Conservation (phyloP, 139 green algal species). For the Coccomyxa sp. region DNA sequence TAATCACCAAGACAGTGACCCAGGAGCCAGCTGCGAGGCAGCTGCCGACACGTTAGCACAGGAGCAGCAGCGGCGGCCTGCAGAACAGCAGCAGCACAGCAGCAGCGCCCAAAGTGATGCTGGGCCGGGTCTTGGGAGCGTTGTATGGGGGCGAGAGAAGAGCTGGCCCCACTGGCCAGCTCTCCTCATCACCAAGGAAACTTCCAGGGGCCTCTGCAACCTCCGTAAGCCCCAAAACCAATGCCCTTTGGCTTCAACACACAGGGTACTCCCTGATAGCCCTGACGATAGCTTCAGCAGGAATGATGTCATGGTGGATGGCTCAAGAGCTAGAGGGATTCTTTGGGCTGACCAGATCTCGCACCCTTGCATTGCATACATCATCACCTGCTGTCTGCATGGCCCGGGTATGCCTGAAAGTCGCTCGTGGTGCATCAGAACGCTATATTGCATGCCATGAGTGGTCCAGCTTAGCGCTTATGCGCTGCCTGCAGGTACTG, state of each 20-base stretch:
- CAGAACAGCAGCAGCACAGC: no score
- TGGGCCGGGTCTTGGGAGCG: constrained; percentile 54
- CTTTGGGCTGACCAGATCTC: not conserved
- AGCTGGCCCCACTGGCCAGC: constrained; percentile 52
- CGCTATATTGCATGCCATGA: no score
- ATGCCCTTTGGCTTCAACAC: not conserved
- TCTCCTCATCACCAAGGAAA: constrained; percentile 50
- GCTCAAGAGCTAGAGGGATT: not conserved
- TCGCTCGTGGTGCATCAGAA: no score
- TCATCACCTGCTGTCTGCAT: no score
- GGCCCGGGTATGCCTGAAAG: no score
- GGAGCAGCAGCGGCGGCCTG: no score
- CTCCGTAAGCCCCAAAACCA: not conserved
- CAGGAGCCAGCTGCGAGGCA: no score
- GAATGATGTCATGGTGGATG: not conserved
- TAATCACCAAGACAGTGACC: no score
- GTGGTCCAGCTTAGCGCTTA: no score
- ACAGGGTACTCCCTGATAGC: not conserved
- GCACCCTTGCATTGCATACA: not conserved
- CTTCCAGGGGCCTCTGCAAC: constrained; percentile 8
- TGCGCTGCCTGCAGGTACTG: no score
- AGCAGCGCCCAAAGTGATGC: no score
- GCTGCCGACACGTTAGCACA: no score
- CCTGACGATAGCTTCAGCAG: not conserved
- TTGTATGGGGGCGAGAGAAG: constrained; percentile 45